Conservation (phyloP, 345 rosid species). For the Citrus sp. region DNA sequence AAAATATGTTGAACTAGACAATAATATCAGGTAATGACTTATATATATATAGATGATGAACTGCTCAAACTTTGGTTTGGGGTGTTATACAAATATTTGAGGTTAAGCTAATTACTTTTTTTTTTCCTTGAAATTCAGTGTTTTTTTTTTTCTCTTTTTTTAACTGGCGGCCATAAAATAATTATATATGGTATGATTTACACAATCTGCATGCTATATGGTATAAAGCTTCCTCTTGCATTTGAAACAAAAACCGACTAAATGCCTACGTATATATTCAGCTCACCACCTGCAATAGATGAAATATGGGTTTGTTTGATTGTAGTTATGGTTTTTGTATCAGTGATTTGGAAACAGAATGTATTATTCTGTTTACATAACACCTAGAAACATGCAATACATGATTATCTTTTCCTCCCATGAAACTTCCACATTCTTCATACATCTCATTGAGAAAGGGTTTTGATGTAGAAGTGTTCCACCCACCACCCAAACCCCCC, state of each 20-base stretch:
- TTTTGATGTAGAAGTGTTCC: too few species aligned
- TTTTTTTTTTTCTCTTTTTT: neutral
- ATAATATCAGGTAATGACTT: too few species aligned
- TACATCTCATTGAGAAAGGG: too few species aligned
- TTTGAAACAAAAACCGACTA: neutral
- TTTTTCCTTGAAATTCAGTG: neutral
- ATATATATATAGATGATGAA: too few species aligned
- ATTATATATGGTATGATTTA: neutral
- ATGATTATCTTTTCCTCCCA: neutral
- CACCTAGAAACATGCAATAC: neutral
- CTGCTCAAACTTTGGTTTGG: too few species aligned
- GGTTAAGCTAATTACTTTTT: neutral
- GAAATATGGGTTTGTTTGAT: neutral
- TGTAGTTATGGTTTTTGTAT: neutral
- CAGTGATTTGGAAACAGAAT: neutral
- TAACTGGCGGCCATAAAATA: neutral
- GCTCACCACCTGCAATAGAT: neutral
- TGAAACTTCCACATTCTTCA: too few species aligned
- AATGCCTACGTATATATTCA: neutral
- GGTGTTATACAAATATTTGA: neutral
- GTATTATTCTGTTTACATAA: neutral
- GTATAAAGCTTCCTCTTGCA: neutral
- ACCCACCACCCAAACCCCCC: accelerated
- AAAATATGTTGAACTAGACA: too few species aligned
- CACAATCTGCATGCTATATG: neutral